Evolutionary conservation across 2,329 filamentous ascomycete species (phyloP).

Genomic region (Podosphaera aphanis): DNA sequence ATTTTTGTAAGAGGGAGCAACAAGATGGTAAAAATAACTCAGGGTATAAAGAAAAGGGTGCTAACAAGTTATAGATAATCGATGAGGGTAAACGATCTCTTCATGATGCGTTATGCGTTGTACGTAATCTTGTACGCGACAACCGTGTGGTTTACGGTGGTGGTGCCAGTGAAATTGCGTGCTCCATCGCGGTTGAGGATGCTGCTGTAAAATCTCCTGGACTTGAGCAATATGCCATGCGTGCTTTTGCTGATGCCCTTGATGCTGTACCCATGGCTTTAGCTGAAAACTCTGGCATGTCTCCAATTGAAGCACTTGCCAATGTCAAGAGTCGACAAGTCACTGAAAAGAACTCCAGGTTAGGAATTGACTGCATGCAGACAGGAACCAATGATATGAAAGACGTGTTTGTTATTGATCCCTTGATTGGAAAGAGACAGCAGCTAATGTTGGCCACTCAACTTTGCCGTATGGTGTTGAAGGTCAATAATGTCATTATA

Average conservation of each 20-base stretch:
- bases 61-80: constrained; percentile 46
- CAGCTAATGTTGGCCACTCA: constrained; percentile 92
- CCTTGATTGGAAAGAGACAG: constrained; percentile 92
- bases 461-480: constrained; percentile 91
- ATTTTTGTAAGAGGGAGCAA: constrained; percentile 94
- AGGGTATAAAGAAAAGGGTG: constrained; percentile 1
- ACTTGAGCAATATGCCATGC: constrained; percentile 98
- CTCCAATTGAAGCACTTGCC: constrained; percentile 84
- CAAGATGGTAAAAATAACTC: constrained; percentile 58
- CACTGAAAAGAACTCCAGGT: constrained; percentile 53
- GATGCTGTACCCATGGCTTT: constrained; percentile 87
- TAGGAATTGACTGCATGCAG: constrained; percentile 96
- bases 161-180: constrained; percentile 89
- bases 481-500: constrained; percentile 92
- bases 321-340: constrained; percentile 92
- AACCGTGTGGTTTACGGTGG: constrained; percentile 96
- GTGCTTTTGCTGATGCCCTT: constrained; percentile 84
- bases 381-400: constrained; percentile 92
- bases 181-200: constrained; percentile 86
- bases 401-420: constrained; percentile 93
- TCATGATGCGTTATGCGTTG: constrained; percentile 91
- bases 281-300: constrained; percentile 89
- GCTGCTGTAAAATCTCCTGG: constrained; percentile 84
- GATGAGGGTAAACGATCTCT: constrained; percentile 95
- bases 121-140: constrained; percentile 84